Base-by-base conservation (phyloP, 106 monocot species). In the Dendrobium catenatum region DNA sequence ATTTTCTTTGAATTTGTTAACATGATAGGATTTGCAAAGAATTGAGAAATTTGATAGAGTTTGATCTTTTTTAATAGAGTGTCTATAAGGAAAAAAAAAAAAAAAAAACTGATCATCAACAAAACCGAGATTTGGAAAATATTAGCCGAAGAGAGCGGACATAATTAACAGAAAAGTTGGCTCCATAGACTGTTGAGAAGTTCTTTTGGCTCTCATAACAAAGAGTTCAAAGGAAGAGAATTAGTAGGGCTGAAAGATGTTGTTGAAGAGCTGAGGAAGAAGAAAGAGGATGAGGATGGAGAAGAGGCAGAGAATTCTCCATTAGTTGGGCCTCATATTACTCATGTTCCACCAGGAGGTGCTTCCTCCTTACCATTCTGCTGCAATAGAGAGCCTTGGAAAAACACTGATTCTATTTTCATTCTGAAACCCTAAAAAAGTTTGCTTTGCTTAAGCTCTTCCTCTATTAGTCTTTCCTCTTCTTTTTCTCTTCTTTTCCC, bases 161-260 rank as follows among this genome's bases (percentile, higher is more conserved):
- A 19, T 24, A n/a, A 46, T 84, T 90, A 95, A 95, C 94, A 88
- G 85, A 90, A 74, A 2, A 95, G 81, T 33, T 95, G 94, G 81
- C 87, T 95, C 92, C 89, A 95, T 83, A n/a, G 94, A 88, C 31
- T 89, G 87, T 41, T n/a, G n/a, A 86, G 94, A 42, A 81, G 87
- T 17, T 87, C 88, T 59, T 86, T 59, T 86, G 90, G 73, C 27
- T 48, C 19, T 88, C 86, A 33, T 79, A 81, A 81, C 84, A 81
- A 84, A 64, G 85, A 42, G 20, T 47, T 27, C 16, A 70, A 15
- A 8, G 81, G 79, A 73, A 81, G 82, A 78, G 48, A 73, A 56
- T 54, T 49, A 6, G 82, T n/a, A 80, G 41, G 66, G 77, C 68
- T 87, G 85, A 2, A 81, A 81, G 73, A 79, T 79, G 83, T 20